Evolutionary conservation across 2,329 filamentous ascomycete species (phyloP).

Genomic region (Pseudogymnoascus sp.): DNA sequence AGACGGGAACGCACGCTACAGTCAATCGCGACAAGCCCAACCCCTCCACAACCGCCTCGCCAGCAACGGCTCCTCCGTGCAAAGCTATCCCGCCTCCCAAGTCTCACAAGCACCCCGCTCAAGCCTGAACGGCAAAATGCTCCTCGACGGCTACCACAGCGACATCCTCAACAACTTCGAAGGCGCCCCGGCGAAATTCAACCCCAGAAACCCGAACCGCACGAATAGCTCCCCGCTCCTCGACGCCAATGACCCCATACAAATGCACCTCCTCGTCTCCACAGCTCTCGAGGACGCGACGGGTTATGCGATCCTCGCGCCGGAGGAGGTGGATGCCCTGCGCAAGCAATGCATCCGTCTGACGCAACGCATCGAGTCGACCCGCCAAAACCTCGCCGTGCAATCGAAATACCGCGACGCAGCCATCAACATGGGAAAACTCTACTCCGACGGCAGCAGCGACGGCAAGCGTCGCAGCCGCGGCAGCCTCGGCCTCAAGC

Average conservation of each 20-base stretch:
- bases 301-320: conserved; percentile 74
- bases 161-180: conserved; percentile 48
- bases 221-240: conserved; percentile 49
- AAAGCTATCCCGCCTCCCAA: background rate
- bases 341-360: conserved; percentile 79
- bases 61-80: background rate
- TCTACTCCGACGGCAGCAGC: conserved; percentile 59
- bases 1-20: background rate
- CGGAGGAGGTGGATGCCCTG: conserved; percentile 82
- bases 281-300: conserved; percentile 86
- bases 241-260: conserved; percentile 63
- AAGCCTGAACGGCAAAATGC: conserved; percentile 35
- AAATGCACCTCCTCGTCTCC: conserved; percentile 86
- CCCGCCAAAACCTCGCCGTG: conserved; percentile 73
- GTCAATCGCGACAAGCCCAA: background rate
- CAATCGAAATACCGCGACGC: conserved; percentile 95
- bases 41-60: background rate
- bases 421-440: conserved; percentile 72
- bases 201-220: conserved; percentile 48
- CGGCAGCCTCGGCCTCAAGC: conserved; percentile 40
- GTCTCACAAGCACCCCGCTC: background rate
- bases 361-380: conserved; percentile 69
- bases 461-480: conserved; percentile 42
- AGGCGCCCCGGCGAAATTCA: conserved; percentile 45
- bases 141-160: conserved; percentile 52